These are phyloP conservation scores for Thraustochytrium sp. DNA, from an alignment of 352 stramenopile genomes.

Conservation along the genomic window DNA sequence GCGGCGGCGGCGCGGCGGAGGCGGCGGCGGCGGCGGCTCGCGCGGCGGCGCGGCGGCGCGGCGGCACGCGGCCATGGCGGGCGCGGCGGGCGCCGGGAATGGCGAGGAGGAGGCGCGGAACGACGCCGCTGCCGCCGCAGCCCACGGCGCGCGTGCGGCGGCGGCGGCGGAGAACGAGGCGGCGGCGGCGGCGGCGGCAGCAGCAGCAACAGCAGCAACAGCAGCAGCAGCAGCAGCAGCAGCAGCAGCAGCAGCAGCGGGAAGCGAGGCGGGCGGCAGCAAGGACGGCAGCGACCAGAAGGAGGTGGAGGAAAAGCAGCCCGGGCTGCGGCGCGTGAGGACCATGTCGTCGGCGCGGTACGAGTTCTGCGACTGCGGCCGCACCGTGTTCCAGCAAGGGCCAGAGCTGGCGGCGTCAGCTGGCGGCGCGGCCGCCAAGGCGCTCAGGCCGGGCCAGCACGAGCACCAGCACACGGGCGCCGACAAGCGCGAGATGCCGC, in stretches of 20 bases:
- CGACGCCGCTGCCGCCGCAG: background rate
- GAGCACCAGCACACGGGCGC: background rate
- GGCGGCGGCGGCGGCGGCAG: background rate
- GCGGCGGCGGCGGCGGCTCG: background rate
- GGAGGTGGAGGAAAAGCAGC: no score
- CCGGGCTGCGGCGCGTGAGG: background rate
- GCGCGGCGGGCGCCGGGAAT: background rate
- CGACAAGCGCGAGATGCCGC: background rate
- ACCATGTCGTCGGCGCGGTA: background rate
- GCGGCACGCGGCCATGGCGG: background rate
- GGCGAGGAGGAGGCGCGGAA: no score
- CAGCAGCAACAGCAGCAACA: no score
- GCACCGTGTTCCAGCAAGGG: background rate
- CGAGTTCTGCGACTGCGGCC: constrained; percentile 7
- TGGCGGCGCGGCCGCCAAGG: background rate
- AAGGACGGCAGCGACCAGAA: no score
- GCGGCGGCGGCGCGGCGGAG: no score
- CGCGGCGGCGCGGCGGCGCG: background rate
- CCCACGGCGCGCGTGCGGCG: background rate
- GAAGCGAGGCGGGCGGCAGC: no score
- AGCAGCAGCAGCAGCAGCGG: no score
- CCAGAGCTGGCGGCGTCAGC: background rate
- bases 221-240: no score
- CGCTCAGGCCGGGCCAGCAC: background rate
- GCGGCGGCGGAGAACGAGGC: background rate